phyloP scores from a whole-genome alignment of 2,329 filamentous ascomycete genomes.

The Myotisia sp. region DNA sequence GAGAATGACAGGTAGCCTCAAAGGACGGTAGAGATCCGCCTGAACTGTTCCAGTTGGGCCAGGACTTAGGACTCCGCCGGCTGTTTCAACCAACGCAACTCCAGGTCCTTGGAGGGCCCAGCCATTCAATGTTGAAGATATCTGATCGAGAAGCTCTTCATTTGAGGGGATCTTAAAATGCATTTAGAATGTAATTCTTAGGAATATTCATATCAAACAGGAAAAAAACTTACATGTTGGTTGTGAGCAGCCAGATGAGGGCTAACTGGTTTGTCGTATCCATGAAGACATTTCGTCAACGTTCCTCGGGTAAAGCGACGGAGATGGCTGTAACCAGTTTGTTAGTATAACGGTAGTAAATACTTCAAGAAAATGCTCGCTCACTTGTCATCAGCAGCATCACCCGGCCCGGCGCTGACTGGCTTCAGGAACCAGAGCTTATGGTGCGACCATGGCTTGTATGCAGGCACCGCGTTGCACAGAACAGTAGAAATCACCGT shows the following conservation, averaged over 20 bases:
- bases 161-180: slow-evolving; percentile 37
- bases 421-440: slow-evolving; percentile 57
- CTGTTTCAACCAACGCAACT: slow-evolving; percentile 49
- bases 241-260: slow-evolving; percentile 57
- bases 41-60: slow-evolving; percentile 62
- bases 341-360: slow-evolving; percentile 7
- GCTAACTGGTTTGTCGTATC: slow-evolving; percentile 61
- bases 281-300: slow-evolving; percentile 49
- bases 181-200: too few relatives aligned
- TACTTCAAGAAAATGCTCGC: slow-evolving; percentile 5
- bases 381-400: slow-evolving; percentile 58
- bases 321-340: slow-evolving; percentile 39
- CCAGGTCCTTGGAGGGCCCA: slow-evolving; percentile 11
- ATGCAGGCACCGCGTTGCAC: slow-evolving; percentile 44
- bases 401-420: slow-evolving; percentile 57
- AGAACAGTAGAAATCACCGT: slow-evolving; percentile 64
- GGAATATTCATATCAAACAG: slow-evolving; percentile 2
- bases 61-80: slow-evolving; percentile 68
- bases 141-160: slow-evolving; percentile 37
- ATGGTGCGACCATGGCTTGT: slow-evolving; percentile 22
- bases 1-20: slow-evolving; percentile 59
- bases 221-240: slow-evolving; percentile 26
- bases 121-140: slow-evolving; percentile 32
- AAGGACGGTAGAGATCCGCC: slow-evolving; percentile 59
- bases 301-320: slow-evolving; percentile 42